phyloP scores from a whole-genome alignment of 2,329 filamentous ascomycete species.

The Saccharata proteae region DNA sequence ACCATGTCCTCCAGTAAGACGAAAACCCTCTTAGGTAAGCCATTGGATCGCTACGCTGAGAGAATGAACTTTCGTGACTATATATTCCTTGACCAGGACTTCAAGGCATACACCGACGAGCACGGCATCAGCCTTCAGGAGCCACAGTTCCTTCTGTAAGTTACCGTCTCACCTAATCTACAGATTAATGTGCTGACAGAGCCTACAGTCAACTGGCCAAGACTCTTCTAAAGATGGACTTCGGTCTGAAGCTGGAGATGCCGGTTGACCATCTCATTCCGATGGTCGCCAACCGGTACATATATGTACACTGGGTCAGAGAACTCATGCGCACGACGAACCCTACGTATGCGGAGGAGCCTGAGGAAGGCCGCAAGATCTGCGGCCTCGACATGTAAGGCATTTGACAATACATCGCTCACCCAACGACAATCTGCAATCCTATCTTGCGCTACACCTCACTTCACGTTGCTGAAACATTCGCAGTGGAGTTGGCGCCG shows the following conservation, averaged over 20 bases:
- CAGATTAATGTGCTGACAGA: slow-evolving; percentile 6
- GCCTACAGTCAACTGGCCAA: slow-evolving; percentile 54
- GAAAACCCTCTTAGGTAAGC: too few species aligned
- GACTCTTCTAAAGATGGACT: slow-evolving; percentile 63
- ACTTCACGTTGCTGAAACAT: too few species aligned
- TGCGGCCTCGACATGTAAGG: slow-evolving; percentile 62
- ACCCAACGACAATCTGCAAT: not conserved
- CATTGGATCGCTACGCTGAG: too few species aligned
- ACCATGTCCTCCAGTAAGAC: too few species aligned
- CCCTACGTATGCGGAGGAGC: slow-evolving; percentile 27
- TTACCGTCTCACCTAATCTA: too few species aligned
- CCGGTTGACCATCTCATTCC: slow-evolving; percentile 75
- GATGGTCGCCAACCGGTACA: slow-evolving; percentile 59
- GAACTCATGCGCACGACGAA: slow-evolving; percentile 61
- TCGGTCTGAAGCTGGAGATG: slow-evolving; percentile 57
- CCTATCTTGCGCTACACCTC: slow-evolving; percentile 1
- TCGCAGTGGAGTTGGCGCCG: slow-evolving; percentile 67
- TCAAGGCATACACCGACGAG: too few species aligned
- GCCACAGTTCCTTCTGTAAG: too few species aligned
- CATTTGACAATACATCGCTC: too few species aligned
- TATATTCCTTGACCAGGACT: too few species aligned
- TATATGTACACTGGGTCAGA: slow-evolving; percentile 86
- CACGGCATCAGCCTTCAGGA: too few species aligned
- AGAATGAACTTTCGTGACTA: too few species aligned
- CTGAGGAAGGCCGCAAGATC: slow-evolving; percentile 37